These are phyloP conservation scores for Cladosporium halotolerans DNA, from an alignment of 2,329 filamentous ascomycete species.

Conservation along the genomic window DNA sequence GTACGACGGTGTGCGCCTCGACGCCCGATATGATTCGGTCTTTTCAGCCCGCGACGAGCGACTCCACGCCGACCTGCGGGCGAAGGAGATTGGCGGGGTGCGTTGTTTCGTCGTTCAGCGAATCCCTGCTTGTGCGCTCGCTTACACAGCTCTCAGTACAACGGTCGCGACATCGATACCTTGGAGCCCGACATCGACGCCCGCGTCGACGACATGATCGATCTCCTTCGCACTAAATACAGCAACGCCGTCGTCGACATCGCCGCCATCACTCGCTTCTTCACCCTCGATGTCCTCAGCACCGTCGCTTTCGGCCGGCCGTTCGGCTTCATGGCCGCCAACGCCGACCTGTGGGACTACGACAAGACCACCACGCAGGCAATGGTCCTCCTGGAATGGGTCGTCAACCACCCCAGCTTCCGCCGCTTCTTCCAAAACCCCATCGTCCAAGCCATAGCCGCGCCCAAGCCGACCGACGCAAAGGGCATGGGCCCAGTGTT, in stretches of 20 bases:
- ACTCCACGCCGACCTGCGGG: conserved; percentile 41
- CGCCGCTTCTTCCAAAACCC: conserved; percentile 19
- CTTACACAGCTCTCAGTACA: conserved; percentile 37
- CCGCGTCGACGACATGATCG: conserved; percentile 42
- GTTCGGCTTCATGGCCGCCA: conserved; percentile 47
- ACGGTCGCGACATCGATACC: conserved; percentile 48
- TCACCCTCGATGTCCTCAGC: conserved; percentile 53
- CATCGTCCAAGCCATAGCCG: conserved; percentile 20
- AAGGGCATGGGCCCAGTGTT: conserved; percentile 23
- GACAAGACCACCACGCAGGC: conserved; percentile 12
- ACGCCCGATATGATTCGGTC: conserved; percentile 49
- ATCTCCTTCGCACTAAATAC: conserved; percentile 46
- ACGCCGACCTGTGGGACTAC: conserved; percentile 38
- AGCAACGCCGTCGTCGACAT: conserved; percentile 42
- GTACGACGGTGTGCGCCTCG: conserved; percentile 47
- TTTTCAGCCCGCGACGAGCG: conserved; percentile 47
- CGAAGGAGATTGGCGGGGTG: conserved; percentile 49
- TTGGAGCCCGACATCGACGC: conserved; percentile 47
- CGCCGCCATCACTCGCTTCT: conserved; percentile 45
- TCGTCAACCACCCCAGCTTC: conserved; percentile 20
- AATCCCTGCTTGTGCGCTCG: not conserved
- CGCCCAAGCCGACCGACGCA: conserved; percentile 24
- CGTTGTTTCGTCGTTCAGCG: conserved; percentile 12
- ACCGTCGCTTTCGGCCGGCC: conserved; percentile 47
- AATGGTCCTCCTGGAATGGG: conserved; percentile 21